Conservation (phyloP, 371 early-diverging fungal genomes). For the Choanephora cucurbitarum region DNA sequence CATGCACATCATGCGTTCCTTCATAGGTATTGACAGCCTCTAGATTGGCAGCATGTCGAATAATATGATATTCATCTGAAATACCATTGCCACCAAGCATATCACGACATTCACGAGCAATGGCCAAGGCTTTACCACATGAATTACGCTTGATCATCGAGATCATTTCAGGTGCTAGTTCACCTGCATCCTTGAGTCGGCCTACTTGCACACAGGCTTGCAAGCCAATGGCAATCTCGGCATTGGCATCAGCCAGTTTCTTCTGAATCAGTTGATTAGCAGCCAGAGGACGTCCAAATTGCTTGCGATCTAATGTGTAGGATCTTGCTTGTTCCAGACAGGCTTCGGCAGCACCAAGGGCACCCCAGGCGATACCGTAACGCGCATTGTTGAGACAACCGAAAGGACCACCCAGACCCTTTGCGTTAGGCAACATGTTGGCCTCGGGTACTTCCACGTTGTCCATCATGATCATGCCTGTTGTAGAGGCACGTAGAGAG, state of each 20-base stretch:
- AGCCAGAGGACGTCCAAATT: constrained; percentile 94
- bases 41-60: constrained; percentile 93
- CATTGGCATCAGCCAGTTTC: constrained; percentile 94
- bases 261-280: constrained; percentile 95
- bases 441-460: constrained; percentile 91
- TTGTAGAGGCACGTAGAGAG: constrained; percentile 91
- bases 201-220: constrained; percentile 94
- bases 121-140: constrained; percentile 91
- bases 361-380: constrained; percentile 98
- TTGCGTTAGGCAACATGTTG: constrained; percentile 86
- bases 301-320: constrained; percentile 89
- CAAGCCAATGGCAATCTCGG: constrained; percentile 92
- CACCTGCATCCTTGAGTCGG: constrained; percentile 87
- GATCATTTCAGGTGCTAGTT: constrained; percentile 94
- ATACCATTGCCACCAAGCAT: constrained; percentile 95
- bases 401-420: constrained; percentile 96
- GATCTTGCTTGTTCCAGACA: constrained; percentile 90
- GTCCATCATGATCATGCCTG: constrained; percentile 99
- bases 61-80: constrained; percentile 96
- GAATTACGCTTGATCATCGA: constrained; percentile 97
- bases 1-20: constrained; percentile 96
- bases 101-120: constrained; percentile 90
- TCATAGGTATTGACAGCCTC: constrained; percentile 98
- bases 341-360: constrained; percentile 94
- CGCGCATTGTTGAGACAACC: constrained; percentile 98